Evolutionary conservation across 2,329 filamentous ascomycete genomes (phyloP).

Genomic region (Diaporthe aspalathi): DNA sequence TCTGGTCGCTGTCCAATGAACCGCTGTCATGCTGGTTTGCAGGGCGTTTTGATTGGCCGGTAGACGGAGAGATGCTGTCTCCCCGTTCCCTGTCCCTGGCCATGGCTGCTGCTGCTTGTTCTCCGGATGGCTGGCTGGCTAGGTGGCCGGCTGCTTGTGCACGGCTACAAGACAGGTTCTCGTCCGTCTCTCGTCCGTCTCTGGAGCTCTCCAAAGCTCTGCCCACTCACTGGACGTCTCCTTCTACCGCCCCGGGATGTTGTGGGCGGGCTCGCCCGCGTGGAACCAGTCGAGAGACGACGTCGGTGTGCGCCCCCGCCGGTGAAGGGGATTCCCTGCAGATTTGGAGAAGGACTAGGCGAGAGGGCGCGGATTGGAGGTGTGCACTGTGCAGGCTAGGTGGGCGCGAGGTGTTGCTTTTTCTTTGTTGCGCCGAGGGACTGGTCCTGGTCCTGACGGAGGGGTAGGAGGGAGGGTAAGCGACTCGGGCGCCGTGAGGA

Average conservation of each 20-base stretch:
- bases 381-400: not conserved
- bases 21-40: constrained; percentile 51
- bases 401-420: constrained; percentile 28
- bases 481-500: not conserved
- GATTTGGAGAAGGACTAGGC: constrained; percentile 26
- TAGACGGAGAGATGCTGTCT: constrained; percentile 55
- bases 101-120: constrained; percentile 41
- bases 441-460: constrained; percentile 6
- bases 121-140: constrained; percentile 15
- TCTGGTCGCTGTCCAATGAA: constrained; percentile 50
- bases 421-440: constrained; percentile 16
- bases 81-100: constrained; percentile 59
- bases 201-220: constrained; percentile 12
- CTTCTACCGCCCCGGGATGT: constrained; percentile 19
- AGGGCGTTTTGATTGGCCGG: constrained; percentile 68
- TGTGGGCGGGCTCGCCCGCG: constrained; percentile 23
- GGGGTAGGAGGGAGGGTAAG: not conserved
- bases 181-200: not conserved
- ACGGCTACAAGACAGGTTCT: constrained; percentile 4
- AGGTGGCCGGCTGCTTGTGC: constrained; percentile 13
- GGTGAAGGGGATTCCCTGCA: constrained; percentile 25
- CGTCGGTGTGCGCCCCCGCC: constrained; percentile 15
- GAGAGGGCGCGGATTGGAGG: constrained; percentile 14
- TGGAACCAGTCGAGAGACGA: constrained; percentile 5
- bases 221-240: constrained; percentile 3